phyloP scores from a whole-genome alignment of 768 basidiomycete genomes.

The Hericium coralloides region DNA sequence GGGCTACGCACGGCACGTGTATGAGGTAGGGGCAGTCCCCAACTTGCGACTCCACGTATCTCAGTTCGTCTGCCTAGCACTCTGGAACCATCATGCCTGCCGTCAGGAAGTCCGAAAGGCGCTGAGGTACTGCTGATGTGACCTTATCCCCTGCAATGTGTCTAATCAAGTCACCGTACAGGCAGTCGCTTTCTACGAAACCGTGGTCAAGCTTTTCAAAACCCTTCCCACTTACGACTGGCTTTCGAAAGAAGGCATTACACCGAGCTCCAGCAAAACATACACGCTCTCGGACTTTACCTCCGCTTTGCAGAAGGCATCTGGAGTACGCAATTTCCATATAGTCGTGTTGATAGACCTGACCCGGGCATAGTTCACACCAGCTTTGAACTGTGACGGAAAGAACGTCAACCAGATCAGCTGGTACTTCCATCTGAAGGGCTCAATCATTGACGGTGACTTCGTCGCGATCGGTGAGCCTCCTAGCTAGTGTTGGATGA shows the following conservation, averaged over 20 bases:
- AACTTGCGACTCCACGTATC: neutral
- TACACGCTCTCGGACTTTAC: slow-evolving; percentile 47
- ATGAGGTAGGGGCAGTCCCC: slow-evolving; percentile 8
- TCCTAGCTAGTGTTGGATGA: neutral
- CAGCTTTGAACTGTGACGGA: slow-evolving; percentile 36
- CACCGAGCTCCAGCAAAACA: slow-evolving; percentile 49
- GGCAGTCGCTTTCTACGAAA: slow-evolving; percentile 52
- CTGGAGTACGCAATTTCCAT: slow-evolving; percentile 30
- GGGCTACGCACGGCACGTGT: slow-evolving; percentile 58
- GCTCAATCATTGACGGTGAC: slow-evolving; percentile 57
- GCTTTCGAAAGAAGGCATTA: slow-evolving; percentile 65
- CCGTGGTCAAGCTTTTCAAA: slow-evolving; percentile 18
- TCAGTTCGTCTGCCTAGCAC: slow-evolving; percentile 33
- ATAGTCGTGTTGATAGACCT: neutral
- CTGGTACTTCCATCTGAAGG: slow-evolving; percentile 58
- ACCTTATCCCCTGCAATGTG: neutral
- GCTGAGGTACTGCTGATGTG: slow-evolving; percentile 38
- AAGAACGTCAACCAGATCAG: slow-evolving; percentile 34
- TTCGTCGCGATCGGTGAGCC: slow-evolving; percentile 50
- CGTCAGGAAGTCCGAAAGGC: slow-evolving; percentile 46
- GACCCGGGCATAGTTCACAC: slow-evolving; percentile 25
- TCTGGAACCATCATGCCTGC: slow-evolving; percentile 47
- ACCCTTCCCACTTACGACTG: slow-evolving; percentile 67
- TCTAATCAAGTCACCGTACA: slow-evolving; percentile 17
- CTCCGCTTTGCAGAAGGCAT: slow-evolving; percentile 44